Evolutionary conservation across 1,284 basidiomycete species (phyloP).

Genomic region (Trichosporon sp.): DNA sequence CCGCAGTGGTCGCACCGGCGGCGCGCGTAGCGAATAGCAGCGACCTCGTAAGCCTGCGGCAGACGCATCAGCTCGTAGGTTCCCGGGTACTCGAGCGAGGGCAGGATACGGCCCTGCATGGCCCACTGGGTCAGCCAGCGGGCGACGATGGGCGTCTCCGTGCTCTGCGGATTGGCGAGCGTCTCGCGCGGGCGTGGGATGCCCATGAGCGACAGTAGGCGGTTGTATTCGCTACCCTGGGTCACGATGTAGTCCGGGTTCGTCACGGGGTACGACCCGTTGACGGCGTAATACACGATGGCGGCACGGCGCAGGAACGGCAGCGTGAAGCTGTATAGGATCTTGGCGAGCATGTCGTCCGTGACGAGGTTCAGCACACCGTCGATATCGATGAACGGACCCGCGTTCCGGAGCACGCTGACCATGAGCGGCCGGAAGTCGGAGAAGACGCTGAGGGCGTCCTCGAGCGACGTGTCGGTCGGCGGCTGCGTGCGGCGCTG

Average conservation of each 20-base stretch:
- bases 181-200: slow-evolving; percentile 73
- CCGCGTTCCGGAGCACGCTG: slow-evolving; percentile 50
- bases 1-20: slow-evolving; percentile 74
- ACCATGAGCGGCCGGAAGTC: slow-evolving; percentile 55
- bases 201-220: slow-evolving; percentile 72
- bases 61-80: slow-evolving; percentile 82
- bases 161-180: slow-evolving; percentile 70
- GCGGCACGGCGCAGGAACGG: slow-evolving; percentile 91
- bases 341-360: slow-evolving; percentile 67
- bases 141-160: slow-evolving; percentile 58
- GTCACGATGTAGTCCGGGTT: slow-evolving; percentile 63
- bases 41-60: slow-evolving; percentile 77
- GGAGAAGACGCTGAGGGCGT: slow-evolving; percentile 44
- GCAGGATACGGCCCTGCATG: slow-evolving; percentile 54
- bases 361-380: slow-evolving; percentile 45
- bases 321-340: slow-evolving; percentile 85
- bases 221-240: slow-evolving; percentile 67
- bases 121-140: slow-evolving; percentile 56
- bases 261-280: slow-evolving; percentile 60
- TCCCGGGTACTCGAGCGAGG: slow-evolving; percentile 78
- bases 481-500: slow-evolving; percentile 57
- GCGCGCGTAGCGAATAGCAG: slow-evolving; percentile 73
- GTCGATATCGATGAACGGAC: slow-evolving; percentile 49
- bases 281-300: slow-evolving; percentile 77
- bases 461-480: slow-evolving; percentile 38